Evolutionary conservation across 306 rosid species (phyloP), one percentile per base, ranked within the genome.

Genomic region (Rubus idaeus): DNA sequence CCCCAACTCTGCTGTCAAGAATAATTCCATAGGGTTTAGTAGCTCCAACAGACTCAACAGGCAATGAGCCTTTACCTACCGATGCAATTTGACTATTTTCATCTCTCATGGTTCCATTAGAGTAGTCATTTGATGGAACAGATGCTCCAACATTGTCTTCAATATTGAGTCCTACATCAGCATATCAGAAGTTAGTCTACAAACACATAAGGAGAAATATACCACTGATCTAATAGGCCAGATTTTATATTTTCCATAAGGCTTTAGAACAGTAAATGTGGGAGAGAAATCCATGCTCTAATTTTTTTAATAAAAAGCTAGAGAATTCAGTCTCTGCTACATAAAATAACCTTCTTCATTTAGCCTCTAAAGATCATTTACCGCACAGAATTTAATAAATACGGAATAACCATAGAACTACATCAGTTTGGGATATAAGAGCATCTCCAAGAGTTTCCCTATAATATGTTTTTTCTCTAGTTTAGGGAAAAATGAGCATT

Each of bases 141-240:
- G 70, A 63, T 17, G 60, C 40, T 76, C 45, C 42, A 60, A 17
- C 42, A 4, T 40, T 53, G 40, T 44, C 44, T 56, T 44, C 40
- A 53, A 50, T 21, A 71, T 16, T 67, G 74, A 57, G 46, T 79
- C 46, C 85, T 66, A 57, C 47, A 71, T 76, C 79, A 58, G 63
- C 60, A 80, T 10, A 69, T 78, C 73, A 52, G 64, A 72, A 46
- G 6, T 77, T 35, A 20, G 8, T 16, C 69, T 46, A 77, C 68
- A 39, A 44, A 57, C 7, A 56, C 45, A 12, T 11, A 57, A 10
- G 5, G 23, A 17, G 14, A 41, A 77, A 37, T 17, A 18, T 3
- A 4, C 49, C 60, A 4, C 9, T 7, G 17, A 42, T 12, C 45
- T 37, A 21, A 55, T 37, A 11, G 10, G 50, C 70, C 50, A 18